phyloP scores from a whole-genome alignment of 495 filamentous ascomycete species.

The Lophium mytilinum region DNA sequence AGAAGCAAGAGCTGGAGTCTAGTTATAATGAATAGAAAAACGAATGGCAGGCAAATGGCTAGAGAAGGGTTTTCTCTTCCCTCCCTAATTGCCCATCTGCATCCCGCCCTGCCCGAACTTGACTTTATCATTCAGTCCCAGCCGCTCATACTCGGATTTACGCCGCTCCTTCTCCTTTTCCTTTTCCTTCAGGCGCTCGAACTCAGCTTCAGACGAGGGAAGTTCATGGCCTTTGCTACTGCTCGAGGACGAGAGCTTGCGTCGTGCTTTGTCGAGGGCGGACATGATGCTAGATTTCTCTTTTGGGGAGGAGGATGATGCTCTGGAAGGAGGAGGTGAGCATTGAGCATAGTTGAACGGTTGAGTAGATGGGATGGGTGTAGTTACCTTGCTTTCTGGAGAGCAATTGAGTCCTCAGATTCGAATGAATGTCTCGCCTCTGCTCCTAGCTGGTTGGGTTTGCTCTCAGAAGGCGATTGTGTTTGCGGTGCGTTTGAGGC shows the following conservation, averaged over 20 bases:
- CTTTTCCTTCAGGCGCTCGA: not conserved
- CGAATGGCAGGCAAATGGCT: not conserved
- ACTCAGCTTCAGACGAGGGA: conserved; percentile 7
- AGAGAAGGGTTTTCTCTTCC: not conserved
- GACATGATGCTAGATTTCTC: not conserved
- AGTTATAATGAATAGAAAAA: not conserved
- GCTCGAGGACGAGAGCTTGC: not conserved
- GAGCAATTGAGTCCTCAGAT: not conserved
- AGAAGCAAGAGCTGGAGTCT: not conserved
- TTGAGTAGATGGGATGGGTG: not conserved
- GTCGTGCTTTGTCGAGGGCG: not conserved
- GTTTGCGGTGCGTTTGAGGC: not conserved
- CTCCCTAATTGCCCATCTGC: not conserved
- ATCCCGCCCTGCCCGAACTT: conserved; percentile 9
- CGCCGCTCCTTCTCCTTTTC: conserved; percentile 10
- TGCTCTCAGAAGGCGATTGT: not conserved
- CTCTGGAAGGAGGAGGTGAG: not conserved
- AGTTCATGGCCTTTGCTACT: not conserved
- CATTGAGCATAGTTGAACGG: not conserved
- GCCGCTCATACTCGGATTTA: conserved; percentile 9
- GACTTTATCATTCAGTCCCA: conserved; percentile 5
- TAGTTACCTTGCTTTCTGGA: not conserved
- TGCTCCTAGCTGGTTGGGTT: not conserved
- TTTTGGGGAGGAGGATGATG: not conserved
- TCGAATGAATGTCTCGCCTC: not conserved